Evolutionary conservation across 179 eudicot species (phyloP).

Genomic region (Beta corolliflora): DNA sequence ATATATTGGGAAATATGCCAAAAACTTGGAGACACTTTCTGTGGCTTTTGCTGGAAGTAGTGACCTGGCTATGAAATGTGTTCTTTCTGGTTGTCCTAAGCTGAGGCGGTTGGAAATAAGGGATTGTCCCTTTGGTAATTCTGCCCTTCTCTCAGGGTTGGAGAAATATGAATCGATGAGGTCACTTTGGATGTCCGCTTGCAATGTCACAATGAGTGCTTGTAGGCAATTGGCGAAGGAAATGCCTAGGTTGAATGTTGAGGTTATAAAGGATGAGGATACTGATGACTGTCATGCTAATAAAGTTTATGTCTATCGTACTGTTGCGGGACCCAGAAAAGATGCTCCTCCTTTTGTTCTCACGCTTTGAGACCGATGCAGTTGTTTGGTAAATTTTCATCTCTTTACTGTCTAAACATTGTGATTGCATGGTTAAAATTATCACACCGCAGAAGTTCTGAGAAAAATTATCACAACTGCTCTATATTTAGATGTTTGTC

Average conservation of each 20-base stretch:
- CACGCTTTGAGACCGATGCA: slow-evolving; percentile 46
- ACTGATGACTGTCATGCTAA: slow-evolving; percentile 53
- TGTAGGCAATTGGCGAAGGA: slow-evolving; percentile 60
- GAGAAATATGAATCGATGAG: slow-evolving; percentile 77
- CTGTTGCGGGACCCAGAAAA: slow-evolving; percentile 73
- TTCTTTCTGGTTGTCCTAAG: slow-evolving; percentile 69
- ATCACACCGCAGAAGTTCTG: background rate
- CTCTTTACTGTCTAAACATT: background rate
- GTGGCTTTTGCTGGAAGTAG: slow-evolving; percentile 84
- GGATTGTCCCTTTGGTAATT: slow-evolving; percentile 75
- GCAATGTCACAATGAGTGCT: slow-evolving; percentile 65
- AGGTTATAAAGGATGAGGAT: slow-evolving; percentile 76
- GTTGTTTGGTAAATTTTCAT: slow-evolving; percentile 19
- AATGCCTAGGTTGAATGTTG: slow-evolving; percentile 83
- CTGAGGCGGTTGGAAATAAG: slow-evolving; percentile 76
- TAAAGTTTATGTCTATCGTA: slow-evolving; percentile 79
- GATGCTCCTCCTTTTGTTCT: slow-evolving; percentile 87
- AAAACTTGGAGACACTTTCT: slow-evolving; percentile 77
- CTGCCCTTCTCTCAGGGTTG: slow-evolving; percentile 69
- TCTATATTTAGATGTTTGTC: background rate
- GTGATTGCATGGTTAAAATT: slow-evolving; percentile 1
- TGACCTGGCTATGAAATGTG: slow-evolving; percentile 73
- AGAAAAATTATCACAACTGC: background rate
- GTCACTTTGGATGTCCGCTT: slow-evolving; percentile 86
- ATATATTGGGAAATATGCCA: slow-evolving; percentile 84